phyloP scores from a whole-genome alignment of 1,284 basidiomycete genomes.

The Sanguinoderma infundibulare region DNA sequence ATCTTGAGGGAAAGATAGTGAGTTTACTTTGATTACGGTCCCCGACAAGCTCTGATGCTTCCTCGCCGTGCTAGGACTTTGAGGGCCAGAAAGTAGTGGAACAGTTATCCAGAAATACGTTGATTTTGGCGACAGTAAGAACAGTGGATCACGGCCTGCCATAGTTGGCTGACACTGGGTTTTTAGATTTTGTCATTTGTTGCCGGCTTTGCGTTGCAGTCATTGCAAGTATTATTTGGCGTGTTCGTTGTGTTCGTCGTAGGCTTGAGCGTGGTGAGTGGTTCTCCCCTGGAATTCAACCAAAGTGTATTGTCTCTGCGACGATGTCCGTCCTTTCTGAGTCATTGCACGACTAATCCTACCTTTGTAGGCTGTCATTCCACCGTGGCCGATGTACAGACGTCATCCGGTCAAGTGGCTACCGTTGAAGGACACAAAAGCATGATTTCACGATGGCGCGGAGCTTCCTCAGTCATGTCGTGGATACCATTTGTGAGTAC shows the following conservation, averaged over 20 bases:
- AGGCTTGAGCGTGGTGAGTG: constrained; percentile 57
- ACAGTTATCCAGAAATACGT: constrained; percentile 47
- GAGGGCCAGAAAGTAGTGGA: constrained; percentile 71
- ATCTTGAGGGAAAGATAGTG: constrained; percentile 53
- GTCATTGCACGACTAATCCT: neutral
- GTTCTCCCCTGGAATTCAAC: too few relatives aligned
- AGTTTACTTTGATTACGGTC: neutral
- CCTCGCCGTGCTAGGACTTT: constrained; percentile 59
- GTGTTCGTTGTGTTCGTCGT: constrained; percentile 52
- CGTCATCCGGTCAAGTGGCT: constrained; percentile 69
- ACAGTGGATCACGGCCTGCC: neutral
- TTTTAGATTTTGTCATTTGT: constrained; percentile 65
- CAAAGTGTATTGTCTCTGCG: too few relatives aligned
- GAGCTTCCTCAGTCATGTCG: neutral
- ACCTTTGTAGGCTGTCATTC: constrained; percentile 56
- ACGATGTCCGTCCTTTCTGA: neutral
- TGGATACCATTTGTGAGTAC: too few relatives aligned
- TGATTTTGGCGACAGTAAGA: constrained; percentile 40
- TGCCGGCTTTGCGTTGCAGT: constrained; percentile 63
- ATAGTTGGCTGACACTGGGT: neutral
- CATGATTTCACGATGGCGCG: constrained; percentile 6
- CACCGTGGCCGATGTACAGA: constrained; percentile 74
- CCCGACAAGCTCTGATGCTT: neutral
- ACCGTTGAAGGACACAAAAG: constrained; percentile 37
- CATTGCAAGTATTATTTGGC: constrained; percentile 61